Base-by-base conservation (phyloP, 306 rosid species). In the Albizia julibrissin region DNA sequence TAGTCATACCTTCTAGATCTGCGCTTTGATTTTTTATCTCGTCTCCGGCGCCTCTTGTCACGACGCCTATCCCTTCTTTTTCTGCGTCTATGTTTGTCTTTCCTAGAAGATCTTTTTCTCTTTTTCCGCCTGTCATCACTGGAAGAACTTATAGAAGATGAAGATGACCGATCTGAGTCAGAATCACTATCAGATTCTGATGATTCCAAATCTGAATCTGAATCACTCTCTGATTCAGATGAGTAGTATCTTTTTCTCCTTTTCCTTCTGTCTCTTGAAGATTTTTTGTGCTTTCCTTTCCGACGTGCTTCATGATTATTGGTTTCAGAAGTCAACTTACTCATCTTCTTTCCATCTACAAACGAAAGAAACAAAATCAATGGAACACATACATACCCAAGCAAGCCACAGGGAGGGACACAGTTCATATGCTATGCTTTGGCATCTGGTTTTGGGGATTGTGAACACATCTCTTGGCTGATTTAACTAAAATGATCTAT, bases 111-210 rank as follows among this genome's bases (percentile, higher is more conserved):
- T 81, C 90, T 89, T 90, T 90, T 96, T 80, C 97, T 91, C 90
- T 91, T 93, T 84, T 79, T 93, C 64, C 87, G 91, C 86, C 91
- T 88, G 74, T 87, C 99, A 82, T 90, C 98, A 52, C 94, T 90
- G 33, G 98, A 95, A 44, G 97, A 93, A 87, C 98, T 91, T 47
- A 54, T 76, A 72, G 83, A 54, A 82, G 98, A 91, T 64, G 98
- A 93, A 12, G 97, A 89, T 18, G 97, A 96, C 16, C 75, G 15
- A 87, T 85, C 82, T 5, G 94, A 90, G 72, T 96, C 97, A 40
- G 97, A 89, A 87, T 85, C 98, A 89, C 92, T 90, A 84, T 93
- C 97, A 75, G 91, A 84, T 75, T 92, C 99, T 0, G 97, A 90
- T 27, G 97, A 92, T 64, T 91, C 94, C 19, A 47, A 26, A 16